Conservation (phyloP, 768 basidiomycete genomes). For the Mrakia frigida region DNA sequence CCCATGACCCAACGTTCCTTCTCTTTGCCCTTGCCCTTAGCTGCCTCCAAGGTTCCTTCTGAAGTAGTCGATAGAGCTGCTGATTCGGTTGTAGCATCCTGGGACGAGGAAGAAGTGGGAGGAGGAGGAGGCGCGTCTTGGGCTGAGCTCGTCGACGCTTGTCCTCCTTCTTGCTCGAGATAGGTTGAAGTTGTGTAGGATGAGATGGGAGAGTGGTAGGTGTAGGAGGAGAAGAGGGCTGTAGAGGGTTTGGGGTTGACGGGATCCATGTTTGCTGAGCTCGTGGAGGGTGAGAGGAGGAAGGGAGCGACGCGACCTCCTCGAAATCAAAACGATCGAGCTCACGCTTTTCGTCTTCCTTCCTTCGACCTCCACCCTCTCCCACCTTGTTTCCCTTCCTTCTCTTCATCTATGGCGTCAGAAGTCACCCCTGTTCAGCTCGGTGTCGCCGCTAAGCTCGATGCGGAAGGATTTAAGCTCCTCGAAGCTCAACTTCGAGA, state of each 20-base stretch:
- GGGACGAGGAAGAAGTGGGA: conserved; percentile 38
- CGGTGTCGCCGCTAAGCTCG: no score
- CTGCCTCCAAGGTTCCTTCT: not conserved
- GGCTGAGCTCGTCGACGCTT: not conserved
- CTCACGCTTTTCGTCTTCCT: no score
- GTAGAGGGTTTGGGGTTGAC: conserved; percentile 22
- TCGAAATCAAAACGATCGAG: not conserved
- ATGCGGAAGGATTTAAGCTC: no score
- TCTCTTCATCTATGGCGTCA: no score
- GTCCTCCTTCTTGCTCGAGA: not conserved
- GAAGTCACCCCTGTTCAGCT: no score
- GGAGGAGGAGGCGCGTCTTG: conserved; percentile 30
- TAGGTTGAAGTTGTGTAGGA: conserved; percentile 8
- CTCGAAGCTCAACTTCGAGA: no score
- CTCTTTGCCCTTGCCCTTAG: conserved; percentile 31
- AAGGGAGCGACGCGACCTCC: not conserved
- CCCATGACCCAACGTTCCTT: conserved; percentile 77
- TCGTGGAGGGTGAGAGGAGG: not conserved
- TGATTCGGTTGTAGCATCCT: not conserved
- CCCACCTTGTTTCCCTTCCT: no score
- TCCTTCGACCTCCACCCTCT: no score
- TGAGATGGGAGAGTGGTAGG: conserved; percentile 36
- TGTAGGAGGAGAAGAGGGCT: conserved; percentile 37
- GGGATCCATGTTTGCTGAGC: conserved; percentile 18
- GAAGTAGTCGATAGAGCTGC: not conserved